Evolutionary conservation across 129 eudicot species (phyloP).

Genomic region (Ambrosia trifida): DNA sequence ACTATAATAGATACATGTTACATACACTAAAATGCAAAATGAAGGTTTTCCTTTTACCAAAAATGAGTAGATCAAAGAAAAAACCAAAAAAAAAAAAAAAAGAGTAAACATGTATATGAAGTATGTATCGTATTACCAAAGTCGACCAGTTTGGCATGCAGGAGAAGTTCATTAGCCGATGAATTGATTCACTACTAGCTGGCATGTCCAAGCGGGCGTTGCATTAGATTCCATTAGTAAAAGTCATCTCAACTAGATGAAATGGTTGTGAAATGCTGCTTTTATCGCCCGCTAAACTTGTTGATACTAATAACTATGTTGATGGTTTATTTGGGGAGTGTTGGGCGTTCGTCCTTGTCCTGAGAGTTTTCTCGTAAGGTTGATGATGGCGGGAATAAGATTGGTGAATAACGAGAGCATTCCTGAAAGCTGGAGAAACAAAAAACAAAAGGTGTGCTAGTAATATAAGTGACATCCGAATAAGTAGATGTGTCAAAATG

Average conservation of each 20-base stretch:
- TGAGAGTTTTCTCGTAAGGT: conserved; percentile 30
- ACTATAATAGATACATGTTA: conserved; percentile 10
- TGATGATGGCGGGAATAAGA: conserved; percentile 26
- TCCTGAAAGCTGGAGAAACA: conserved; percentile 65
- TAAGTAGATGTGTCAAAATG: not conserved
- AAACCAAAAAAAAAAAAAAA: conserved; percentile 7
- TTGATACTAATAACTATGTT: conserved; percentile 26
- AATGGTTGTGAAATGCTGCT: not conserved
- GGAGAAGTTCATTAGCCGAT: conserved; percentile 11
- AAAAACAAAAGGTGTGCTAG: not conserved
- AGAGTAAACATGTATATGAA: no score
- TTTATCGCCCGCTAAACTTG: conserved; percentile 6
- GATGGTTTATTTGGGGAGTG: conserved; percentile 13
- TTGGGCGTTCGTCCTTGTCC: conserved; percentile 30
- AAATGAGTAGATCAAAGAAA: not conserved
- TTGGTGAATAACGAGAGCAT: conserved; percentile 51
- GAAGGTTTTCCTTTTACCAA: not conserved
- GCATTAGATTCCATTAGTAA: conserved; percentile 15
- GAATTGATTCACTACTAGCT: conserved; percentile 10
- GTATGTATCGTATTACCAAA: conserved; percentile 15
- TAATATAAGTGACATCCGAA: conserved; percentile 8
- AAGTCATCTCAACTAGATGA: not conserved
- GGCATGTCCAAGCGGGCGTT: conserved; percentile 2
- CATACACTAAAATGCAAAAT: conserved; percentile 16
- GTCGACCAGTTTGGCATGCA: conserved; percentile 11